A percentile compares a stretch with the other conserved stretches of the same genome.
Conservation (phyloP, 345 rosid genomes). For the Brassica incana region DNA sequence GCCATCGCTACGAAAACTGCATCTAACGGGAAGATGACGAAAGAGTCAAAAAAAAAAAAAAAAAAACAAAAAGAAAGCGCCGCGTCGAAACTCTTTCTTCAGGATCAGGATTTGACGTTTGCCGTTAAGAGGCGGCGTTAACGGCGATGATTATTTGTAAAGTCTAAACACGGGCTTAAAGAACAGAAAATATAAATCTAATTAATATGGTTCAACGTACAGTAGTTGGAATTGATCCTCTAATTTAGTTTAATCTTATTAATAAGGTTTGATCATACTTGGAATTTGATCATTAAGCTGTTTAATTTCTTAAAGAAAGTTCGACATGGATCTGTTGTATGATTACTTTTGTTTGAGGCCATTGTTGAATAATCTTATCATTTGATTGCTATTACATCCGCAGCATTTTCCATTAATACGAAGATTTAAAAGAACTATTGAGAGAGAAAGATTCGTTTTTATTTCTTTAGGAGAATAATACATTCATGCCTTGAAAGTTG, state of each 20-base stretch:
- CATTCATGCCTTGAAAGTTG: neutral
- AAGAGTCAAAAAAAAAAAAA: neutral
- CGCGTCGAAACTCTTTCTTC: neutral
- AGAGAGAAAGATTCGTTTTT: neutral
- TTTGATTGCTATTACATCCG: neutral
- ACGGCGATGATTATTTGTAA: neutral
- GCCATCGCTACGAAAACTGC: slow-evolving; percentile 37
- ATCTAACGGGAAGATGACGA: slow-evolving; percentile 33
- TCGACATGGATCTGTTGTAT: neutral
- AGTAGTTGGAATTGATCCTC: no score
- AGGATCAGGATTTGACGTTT: neutral
- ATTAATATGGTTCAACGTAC: no score
- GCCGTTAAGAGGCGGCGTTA: slow-evolving; percentile 29
- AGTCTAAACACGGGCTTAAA: neutral
- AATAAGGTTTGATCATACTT: neutral
- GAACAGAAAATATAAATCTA: neutral
- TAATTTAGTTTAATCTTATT: neutral
- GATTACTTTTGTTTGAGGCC: neutral
- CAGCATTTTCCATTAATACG: neutral
- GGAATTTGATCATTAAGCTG: neutral
- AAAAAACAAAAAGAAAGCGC: neutral
- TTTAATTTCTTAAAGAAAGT: neutral
- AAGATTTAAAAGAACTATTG: neutral
- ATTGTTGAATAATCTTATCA: neutral
- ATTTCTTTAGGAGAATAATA: neutral